These are phyloP conservation scores for Aspergillus fumigatus DNA, from an alignment of 2,329 filamentous ascomycete genomes.

Conservation along the genomic window DNA sequence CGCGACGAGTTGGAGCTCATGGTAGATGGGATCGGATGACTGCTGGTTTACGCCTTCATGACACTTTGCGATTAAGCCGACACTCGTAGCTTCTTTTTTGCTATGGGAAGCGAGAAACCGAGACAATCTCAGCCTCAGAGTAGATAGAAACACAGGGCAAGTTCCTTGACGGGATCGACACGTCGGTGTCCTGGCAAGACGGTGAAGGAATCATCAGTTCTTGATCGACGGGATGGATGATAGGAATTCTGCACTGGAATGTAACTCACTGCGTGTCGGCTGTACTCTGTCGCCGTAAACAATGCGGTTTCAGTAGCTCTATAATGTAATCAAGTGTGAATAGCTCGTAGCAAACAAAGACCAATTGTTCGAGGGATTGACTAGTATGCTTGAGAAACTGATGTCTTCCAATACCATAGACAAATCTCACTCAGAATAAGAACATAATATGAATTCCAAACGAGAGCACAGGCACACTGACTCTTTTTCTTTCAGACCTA, in stretches of 20 bases:
- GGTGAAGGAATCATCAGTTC: background rate
- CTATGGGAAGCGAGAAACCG: background rate
- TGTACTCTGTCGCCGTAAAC: background rate
- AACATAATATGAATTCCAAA: background rate
- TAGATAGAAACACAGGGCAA: background rate
- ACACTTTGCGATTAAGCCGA: background rate
- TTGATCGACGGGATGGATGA: background rate
- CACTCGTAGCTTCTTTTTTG: background rate
- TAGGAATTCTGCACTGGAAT: background rate
- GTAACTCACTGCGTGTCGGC: background rate
- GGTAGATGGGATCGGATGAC: background rate
- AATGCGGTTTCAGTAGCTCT: background rate
- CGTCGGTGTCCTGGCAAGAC: background rate
- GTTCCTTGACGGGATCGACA: background rate
- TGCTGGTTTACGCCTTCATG: background rate
- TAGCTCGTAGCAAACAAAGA: background rate
- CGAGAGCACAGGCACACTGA: background rate
- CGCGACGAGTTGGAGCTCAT: conserved; percentile 19
- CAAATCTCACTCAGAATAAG: background rate
- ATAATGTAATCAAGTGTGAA: background rate
- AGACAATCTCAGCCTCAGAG: conserved; percentile 2
- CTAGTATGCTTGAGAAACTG: background rate
- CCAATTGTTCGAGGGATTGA: background rate
- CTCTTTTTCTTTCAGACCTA: background rate
- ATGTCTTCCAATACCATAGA: background rate